A percentile compares a stretch with the other conserved stretches of the same genome.
phyloP scores from a whole-genome alignment of 257 asterid species.

The Solanum stenotomum region DNA sequence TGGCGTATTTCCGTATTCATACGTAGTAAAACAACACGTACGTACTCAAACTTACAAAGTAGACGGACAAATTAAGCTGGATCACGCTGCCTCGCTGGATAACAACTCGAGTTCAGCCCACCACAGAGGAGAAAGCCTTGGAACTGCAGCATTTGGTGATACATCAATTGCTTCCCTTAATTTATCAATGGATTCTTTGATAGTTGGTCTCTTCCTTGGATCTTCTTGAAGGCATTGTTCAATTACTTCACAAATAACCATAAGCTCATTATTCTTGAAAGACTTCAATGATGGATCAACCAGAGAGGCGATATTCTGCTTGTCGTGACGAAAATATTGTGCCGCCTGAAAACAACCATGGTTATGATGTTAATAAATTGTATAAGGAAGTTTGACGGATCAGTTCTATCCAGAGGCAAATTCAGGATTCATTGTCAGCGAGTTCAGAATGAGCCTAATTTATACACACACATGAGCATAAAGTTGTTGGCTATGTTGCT shows the following conservation, averaged over 20 bases:
- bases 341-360: slow-evolving; percentile 34
- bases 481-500: not conserved
- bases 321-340: slow-evolving; percentile 34
- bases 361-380: not conserved
- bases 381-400: not conserved
- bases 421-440: not conserved
- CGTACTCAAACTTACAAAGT: not conserved
- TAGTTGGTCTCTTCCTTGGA: slow-evolving; percentile 42
- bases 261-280: slow-evolving; percentile 56
- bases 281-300: slow-evolving; percentile 62
- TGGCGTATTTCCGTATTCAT: not conserved
- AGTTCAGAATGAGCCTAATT: not conserved
- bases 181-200: slow-evolving; percentile 26
- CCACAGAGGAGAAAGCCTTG: slow-evolving; percentile 93
- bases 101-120: slow-evolving; percentile 99
- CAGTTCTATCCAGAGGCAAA: not conserved
- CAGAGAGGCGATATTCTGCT: slow-evolving; percentile 23
- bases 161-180: no score
- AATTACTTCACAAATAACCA: slow-evolving; percentile 57
- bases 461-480: not conserved
- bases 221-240: slow-evolving; percentile 52
- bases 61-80: not conserved
- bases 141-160: not conserved
- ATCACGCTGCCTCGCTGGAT: slow-evolving; percentile 65
- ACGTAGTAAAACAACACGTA: not conserved